Percentiles rank a stretch among this genome's conserved stretches.
These are phyloP conservation scores for Beauveria pseudobassiana DNA, from an alignment of 2,329 filamentous ascomycete species.

Conservation along the genomic window DNA sequence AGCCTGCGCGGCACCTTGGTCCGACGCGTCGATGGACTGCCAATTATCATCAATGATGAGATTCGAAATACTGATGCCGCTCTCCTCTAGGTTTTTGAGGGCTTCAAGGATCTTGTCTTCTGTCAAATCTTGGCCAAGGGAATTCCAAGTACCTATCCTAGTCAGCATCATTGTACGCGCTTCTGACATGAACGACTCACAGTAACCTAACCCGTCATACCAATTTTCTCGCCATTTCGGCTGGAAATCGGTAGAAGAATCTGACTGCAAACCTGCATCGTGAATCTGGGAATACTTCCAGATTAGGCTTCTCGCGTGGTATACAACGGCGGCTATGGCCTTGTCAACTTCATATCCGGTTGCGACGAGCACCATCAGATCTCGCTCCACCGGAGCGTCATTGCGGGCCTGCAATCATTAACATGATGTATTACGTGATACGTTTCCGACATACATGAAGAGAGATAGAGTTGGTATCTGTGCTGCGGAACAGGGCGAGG, in stretches of 20 bases:
- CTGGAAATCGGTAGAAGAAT: slow-evolving; percentile 35
- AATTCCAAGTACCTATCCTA: slow-evolving; percentile 75
- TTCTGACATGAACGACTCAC: slow-evolving; percentile 36
- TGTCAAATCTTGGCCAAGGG: slow-evolving; percentile 73
- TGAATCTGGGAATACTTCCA: slow-evolving; percentile 31
- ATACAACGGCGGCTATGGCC: slow-evolving; percentile 74
- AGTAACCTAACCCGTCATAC: slow-evolving; percentile 91
- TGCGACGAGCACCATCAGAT: slow-evolving; percentile 60
- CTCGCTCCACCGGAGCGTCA: slow-evolving; percentile 51
- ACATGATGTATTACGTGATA: not conserved
- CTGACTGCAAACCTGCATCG: slow-evolving; percentile 19
- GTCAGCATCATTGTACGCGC: slow-evolving; percentile 16
- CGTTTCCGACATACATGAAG: slow-evolving; percentile 48
- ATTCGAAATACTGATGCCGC: slow-evolving; percentile 71
- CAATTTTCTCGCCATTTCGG: slow-evolving; percentile 73
- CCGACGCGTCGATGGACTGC: slow-evolving; percentile 59
- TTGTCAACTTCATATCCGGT: slow-evolving; percentile 66
- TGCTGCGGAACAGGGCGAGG: slow-evolving; percentile 60
- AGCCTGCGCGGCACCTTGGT: slow-evolving; percentile 40
- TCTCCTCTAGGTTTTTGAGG: slow-evolving; percentile 60
- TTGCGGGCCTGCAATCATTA: slow-evolving; percentile 47
- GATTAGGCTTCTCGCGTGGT: slow-evolving; percentile 63
- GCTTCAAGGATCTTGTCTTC: slow-evolving; percentile 73
- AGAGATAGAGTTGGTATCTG: slow-evolving; percentile 56
- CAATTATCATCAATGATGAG: slow-evolving; percentile 97